phyloP scores from a whole-genome alignment of 257 asterid genomes.

The Solanum boliviense region DNA sequence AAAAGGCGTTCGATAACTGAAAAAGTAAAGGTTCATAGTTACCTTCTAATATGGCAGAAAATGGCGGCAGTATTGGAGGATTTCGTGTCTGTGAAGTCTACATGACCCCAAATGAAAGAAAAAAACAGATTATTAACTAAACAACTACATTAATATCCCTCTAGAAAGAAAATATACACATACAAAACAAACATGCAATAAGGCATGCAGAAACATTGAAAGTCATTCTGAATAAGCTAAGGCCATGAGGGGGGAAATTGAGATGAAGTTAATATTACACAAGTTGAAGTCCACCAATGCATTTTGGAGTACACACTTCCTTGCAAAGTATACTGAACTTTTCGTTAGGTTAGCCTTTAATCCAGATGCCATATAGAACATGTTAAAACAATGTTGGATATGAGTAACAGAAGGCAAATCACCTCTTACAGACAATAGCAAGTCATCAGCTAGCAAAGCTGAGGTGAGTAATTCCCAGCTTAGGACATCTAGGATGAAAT shows the following conservation, averaged over 20 bases:
- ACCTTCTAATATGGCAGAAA: constrained; percentile 71
- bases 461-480: too few relatives aligned
- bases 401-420: too few relatives aligned
- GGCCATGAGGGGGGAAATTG: background rate
- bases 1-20: background rate
- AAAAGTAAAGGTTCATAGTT: constrained; percentile 1
- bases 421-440: too few relatives aligned
- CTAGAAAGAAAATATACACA: background rate
- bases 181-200: background rate
- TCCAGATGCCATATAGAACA: too few relatives aligned
- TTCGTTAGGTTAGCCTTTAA: too few relatives aligned
- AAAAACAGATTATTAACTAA: background rate
- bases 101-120: background rate
- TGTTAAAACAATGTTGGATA: too few relatives aligned
- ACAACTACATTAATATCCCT: background rate
- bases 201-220: background rate
- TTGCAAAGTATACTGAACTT: too few relatives aligned
- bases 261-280: background rate
- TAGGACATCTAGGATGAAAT: too few relatives aligned
- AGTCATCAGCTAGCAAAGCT: too few relatives aligned
- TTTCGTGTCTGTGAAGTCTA: constrained; percentile 53
- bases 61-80: constrained; percentile 85
- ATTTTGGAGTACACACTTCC: too few relatives aligned
- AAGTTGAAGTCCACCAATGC: too few relatives aligned
- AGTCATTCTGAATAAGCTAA: background rate